Evolutionary conservation across 805 yeast species (phyloP).

Genomic region (Debaryomyces tyrocola): DNA sequence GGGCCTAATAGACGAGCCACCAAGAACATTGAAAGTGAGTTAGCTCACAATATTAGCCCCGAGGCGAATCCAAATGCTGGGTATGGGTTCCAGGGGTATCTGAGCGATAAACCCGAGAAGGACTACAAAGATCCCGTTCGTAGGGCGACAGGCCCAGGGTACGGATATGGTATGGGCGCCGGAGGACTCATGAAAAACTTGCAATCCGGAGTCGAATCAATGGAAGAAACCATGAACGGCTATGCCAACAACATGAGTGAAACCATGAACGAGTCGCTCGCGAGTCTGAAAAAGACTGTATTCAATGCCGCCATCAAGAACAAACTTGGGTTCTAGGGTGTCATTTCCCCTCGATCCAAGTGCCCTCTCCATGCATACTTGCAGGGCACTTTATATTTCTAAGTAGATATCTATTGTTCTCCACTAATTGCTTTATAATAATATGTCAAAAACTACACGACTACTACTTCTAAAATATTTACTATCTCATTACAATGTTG

Average conservation of each 20-base stretch:
- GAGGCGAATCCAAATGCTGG: conserved; percentile 39
- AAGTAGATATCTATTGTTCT: too few relatives aligned
- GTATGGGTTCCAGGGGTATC: conserved; percentile 23
- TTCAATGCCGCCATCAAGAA: conserved; percentile 53
- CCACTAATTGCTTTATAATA: too few relatives aligned
- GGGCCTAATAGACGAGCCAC: conserved; percentile 72
- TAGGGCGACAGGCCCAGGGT: conserved; percentile 29
- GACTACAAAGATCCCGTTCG: conserved; percentile 51
- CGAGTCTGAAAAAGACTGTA: conserved; percentile 49
- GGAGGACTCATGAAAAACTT: conserved; percentile 46
- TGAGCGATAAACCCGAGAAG: conserved; percentile 9
- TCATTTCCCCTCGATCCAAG: too few relatives aligned
- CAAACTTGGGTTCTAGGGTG: conserved; percentile 48
- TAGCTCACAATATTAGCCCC: conserved; percentile 49
- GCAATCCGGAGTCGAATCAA: conserved; percentile 51
- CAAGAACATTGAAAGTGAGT: conserved; percentile 56
- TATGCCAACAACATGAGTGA: conserved; percentile 58
- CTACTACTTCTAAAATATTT: too few relatives aligned
- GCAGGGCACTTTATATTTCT: too few relatives aligned
- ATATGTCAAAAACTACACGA: too few relatives aligned
- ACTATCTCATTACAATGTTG: too few relatives aligned
- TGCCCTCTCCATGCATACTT: too few relatives aligned
- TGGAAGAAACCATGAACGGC: conserved; percentile 57
- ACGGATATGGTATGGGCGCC: conserved; percentile 40
- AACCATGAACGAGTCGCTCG: conserved; percentile 51